A percentile compares a stretch with the other conserved stretches of the same genome.
phyloP scores from a whole-genome alignment of 2,329 filamentous ascomycete genomes.

The Cladosporium sphaerospermum region DNA sequence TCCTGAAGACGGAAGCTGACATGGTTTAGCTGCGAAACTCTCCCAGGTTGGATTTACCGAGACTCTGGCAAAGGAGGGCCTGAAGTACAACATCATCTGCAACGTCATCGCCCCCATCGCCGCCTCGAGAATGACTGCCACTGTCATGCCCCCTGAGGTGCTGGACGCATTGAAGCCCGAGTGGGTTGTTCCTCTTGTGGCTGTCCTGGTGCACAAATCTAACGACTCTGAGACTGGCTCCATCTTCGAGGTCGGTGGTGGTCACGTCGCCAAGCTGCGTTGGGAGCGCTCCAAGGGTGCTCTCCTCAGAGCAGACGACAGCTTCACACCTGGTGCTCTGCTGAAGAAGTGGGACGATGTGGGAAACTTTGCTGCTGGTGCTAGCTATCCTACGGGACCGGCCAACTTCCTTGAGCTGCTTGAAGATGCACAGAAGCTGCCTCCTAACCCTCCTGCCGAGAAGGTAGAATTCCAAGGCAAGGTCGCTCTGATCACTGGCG shows the following conservation, averaged over 20 bases:
- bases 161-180: conserved; percentile 81
- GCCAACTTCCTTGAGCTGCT: conserved; percentile 84
- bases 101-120: conserved; percentile 96
- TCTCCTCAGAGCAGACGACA: conserved; percentile 80
- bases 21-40: conserved; percentile 71
- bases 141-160: conserved; percentile 90
- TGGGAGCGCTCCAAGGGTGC: conserved; percentile 92
- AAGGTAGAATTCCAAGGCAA: conserved; percentile 76
- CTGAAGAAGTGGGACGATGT: conserved; percentile 86
- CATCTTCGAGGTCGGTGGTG: conserved; percentile 91
- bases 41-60: conserved; percentile 95
- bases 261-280: conserved; percentile 83
- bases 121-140: conserved; percentile 91
- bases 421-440: conserved; percentile 74
- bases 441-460: conserved; percentile 64
- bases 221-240: conserved; percentile 76
- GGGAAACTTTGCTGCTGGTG: conserved; percentile 68
- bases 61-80: conserved; percentile 93
- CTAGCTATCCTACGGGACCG: conserved; percentile 75
- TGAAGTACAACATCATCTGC: conserved; percentile 94
- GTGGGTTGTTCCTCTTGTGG: conserved; percentile 91
- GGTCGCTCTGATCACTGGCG: conserved; percentile 81
- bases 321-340: conserved; percentile 80
- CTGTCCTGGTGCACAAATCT: conserved; percentile 76
- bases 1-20: conserved; percentile 11